A percentile compares a stretch with the other conserved stretches of the same genome.
Conservation (phyloP, 148 eudicot species). For the Rheum nobile region DNA sequence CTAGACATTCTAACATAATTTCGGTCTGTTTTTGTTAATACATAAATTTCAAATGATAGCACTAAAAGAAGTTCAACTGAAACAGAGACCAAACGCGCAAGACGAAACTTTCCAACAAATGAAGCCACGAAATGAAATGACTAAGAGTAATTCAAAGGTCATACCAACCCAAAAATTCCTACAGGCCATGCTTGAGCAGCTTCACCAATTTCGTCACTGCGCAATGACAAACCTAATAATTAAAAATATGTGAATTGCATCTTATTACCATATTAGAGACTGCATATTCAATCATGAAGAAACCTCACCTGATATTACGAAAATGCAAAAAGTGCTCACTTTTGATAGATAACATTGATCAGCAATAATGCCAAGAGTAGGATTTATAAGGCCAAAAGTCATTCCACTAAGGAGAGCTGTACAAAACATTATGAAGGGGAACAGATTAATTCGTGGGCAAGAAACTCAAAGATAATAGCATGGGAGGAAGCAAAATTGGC, state of each 20-base stretch:
- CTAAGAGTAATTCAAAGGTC: conserved; percentile 11
- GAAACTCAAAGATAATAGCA: background rate
- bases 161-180: conserved; percentile 78
- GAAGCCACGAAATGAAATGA: background rate
- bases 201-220: conserved; percentile 77
- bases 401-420: conserved; percentile 85
- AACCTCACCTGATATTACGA: conserved; percentile 67
- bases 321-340: conserved; percentile 79
- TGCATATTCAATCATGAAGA: background rate
- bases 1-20: background rate
- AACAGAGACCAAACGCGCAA: background rate
- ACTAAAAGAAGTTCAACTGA: conserved; percentile 1
- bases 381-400: conserved; percentile 65
- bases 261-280: conserved; percentile 1
- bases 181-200: conserved; percentile 92
- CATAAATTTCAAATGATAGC: background rate
- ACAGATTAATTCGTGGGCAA: background rate
- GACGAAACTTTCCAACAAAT: background rate
- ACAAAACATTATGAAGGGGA: conserved; percentile 6
- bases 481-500: background rate
- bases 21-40: background rate
- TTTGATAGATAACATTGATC: conserved; percentile 51
- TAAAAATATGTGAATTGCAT: conserved; percentile 10
- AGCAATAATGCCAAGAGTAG: conserved; percentile 73
- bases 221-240: conserved; percentile 73